Evolutionary conservation across 106 monocot species (phyloP), one percentile per base, ranked within the genome.

Genomic region (Narthecium ossifragum): DNA sequence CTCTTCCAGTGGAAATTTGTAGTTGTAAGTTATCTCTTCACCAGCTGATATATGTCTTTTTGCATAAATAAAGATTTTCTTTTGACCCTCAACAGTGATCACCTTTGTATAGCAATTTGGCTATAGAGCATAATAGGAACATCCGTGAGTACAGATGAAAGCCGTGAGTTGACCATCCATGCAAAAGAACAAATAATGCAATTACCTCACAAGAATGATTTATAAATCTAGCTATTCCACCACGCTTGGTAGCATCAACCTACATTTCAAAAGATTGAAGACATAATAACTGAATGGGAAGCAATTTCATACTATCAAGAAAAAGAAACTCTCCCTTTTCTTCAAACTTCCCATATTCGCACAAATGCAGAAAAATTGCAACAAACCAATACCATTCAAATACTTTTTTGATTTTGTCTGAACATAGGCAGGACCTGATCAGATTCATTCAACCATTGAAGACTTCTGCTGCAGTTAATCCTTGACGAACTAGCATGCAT

Each of bases 181-280:
- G 17, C 39, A 14, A 32, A 17, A 48, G 38, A 59, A 49, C 6
- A 69, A 34, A 13, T 26, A 48, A 61, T 21, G 20, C 15, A 8
- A 55, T 27, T 87, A 98, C 96, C 80, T 98, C 96, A 67, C 96
- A 98, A 26, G 96, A 98, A 67, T 98, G 96, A 59, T 98, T 98
- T 30, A 98, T 98, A 69, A 98, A 98, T 63, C 96, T 83, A 45
- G 96, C 96, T 64, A 98, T 67, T 57, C 96, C 96, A 48, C 96
- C 96, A 26, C 90, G 83, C 62, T 85, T 98, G 23, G 96, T 98
- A 63, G 96, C 96, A 84, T 98, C 96, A 60, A 98, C 90, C 96
- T 98, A 66, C 49, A 77, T n/a, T n/a, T n/a, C n/a, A 65, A 54
- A 62, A 57, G 26, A 58, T 17, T 29, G 24, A 15, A 65, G 4